Evolutionary conservation across 2,329 filamentous ascomycete genomes (phyloP), one percentile per base, ranked within the genome.

Genomic region (Metarhizium rileyi): DNA sequence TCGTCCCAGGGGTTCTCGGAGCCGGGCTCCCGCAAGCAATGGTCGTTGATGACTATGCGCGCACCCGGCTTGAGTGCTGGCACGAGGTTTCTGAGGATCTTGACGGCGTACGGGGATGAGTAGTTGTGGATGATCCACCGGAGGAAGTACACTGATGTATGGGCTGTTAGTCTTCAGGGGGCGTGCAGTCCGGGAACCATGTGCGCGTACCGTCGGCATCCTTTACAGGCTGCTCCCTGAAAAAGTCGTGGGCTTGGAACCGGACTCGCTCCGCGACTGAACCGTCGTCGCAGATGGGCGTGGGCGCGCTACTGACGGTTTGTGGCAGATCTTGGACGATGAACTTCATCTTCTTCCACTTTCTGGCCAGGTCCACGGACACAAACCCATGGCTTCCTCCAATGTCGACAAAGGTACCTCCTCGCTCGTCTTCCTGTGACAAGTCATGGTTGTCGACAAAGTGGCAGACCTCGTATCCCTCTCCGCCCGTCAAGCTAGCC

Each of bases 41-140:
- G 67, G 50, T 72, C 68, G 50, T 72, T 72, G 48, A 72, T 70
- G 46, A 69, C 49, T 42, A 83, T 59, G 44, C 71, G 65, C 10
- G 76, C 70, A 18, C 80, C 72, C 2, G 75, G 71, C 61, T 81
- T 76, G 47, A 82, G 62, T 30, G 77, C 72, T 1, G 78, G 77
- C 2, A 78, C 63, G 8, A 82, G 66, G 20, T 70, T 71, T 52
- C 68, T 67, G 35, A 76, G 63, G 36, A 81, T 74, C 42, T 68
- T 66, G 42, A 73, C 57, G 4, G 71, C 70, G 49, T 78, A 75
- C 3, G 70, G 70, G 14, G 78, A 78, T 0, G 77, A 74, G 66
- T 79, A 80, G 63, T 83, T 80, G 59, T 84, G 78, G 7, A 84
- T 62, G 53, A 83, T 80, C 70, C 74, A 75, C 44, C 77, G 74